A percentile compares a stretch with the other conserved stretches of the same genome.
Evolutionary conservation across 2,329 filamentous ascomycete species (phyloP).

Genomic region (Tolypocladium ovalisporum): DNA sequence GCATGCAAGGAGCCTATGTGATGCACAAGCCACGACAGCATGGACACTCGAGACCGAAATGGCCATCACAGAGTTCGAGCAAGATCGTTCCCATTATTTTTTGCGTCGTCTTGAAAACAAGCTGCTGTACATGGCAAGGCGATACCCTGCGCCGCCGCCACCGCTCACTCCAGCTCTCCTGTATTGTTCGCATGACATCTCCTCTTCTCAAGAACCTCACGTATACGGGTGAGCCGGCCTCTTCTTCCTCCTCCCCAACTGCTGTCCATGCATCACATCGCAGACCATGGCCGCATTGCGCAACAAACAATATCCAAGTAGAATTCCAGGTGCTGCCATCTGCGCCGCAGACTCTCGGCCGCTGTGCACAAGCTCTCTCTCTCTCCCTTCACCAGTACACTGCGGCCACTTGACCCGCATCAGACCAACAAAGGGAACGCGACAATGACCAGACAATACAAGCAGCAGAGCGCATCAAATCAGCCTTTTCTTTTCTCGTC

Average conservation of each 20-base stretch:
- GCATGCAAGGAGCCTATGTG: too few species aligned
- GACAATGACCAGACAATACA: background rate
- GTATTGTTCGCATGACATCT: background rate
- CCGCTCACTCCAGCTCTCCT: background rate
- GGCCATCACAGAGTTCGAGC: background rate
- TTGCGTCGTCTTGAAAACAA: background rate
- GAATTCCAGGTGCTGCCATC: slow-evolving; percentile 4
- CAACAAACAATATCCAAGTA: slow-evolving; percentile 1
- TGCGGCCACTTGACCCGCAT: background rate
- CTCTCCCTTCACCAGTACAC: slow-evolving; percentile 11
- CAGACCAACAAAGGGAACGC: background rate
- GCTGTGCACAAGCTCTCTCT: slow-evolving; percentile 9
- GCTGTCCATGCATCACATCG: background rate
- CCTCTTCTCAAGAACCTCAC: background rate
- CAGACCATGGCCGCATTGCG: background rate
- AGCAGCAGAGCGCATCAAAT: background rate
- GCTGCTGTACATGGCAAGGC: background rate
- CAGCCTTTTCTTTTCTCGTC: slow-evolving; percentile 9
- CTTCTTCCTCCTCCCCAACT: background rate
- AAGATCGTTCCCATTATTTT: background rate
- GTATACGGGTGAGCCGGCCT: background rate
- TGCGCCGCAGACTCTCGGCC: slow-evolving; percentile 4
- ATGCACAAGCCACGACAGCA: too few species aligned
- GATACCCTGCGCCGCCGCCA: background rate
- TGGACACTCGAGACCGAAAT: too few species aligned